A percentile compares a stretch with the other conserved stretches of the same genome.
These are phyloP conservation scores for Teunomyces gatunensis DNA, from an alignment of 805 yeast genomes.

Conservation along the genomic window DNA sequence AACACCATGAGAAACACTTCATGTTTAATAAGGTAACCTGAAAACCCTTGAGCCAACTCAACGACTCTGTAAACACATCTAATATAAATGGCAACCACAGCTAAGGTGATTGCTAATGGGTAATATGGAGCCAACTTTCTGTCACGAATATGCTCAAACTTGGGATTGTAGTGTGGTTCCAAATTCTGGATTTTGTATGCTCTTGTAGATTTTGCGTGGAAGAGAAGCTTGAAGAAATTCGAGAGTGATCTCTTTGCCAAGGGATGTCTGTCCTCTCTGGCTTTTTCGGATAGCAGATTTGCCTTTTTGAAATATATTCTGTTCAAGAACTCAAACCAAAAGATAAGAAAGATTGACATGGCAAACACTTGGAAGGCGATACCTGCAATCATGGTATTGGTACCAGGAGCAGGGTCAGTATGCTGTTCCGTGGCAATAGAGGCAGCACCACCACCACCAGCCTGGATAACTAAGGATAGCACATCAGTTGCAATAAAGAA, in stretches of 20 bases:
- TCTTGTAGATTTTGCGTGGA: constrained; percentile 22
- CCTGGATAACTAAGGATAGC: constrained; percentile 36
- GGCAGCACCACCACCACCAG: constrained; percentile 40
- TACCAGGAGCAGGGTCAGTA: constrained; percentile 28
- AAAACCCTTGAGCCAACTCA: constrained; percentile 38
- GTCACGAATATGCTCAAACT: constrained; percentile 21
- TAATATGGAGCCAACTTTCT: constrained; percentile 27
- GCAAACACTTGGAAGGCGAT: constrained; percentile 37
- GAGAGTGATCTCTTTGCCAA: constrained; percentile 17
- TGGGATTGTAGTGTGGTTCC: constrained; percentile 30
- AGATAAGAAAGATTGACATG: constrained; percentile 34
- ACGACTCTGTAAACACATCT: constrained; percentile 37
- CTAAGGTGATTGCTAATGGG: constrained; percentile 33
- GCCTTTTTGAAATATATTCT: constrained; percentile 30
- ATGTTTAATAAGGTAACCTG: constrained; percentile 34
- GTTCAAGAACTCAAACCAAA: constrained; percentile 36
- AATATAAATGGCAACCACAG: constrained; percentile 33
- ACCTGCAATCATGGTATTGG: constrained; percentile 38
- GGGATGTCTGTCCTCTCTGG: constrained; percentile 8
- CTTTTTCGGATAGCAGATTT: constrained; percentile 7
- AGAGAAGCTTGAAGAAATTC: constrained; percentile 28
- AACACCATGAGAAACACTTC: constrained; percentile 38
- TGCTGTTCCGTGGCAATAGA: constrained; percentile 24
- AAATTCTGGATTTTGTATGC: constrained; percentile 20
- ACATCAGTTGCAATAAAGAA: constrained; percentile 39